Conservation (phyloP, 75 land plant genomes). For the Cunninghamia lanceolata region DNA sequence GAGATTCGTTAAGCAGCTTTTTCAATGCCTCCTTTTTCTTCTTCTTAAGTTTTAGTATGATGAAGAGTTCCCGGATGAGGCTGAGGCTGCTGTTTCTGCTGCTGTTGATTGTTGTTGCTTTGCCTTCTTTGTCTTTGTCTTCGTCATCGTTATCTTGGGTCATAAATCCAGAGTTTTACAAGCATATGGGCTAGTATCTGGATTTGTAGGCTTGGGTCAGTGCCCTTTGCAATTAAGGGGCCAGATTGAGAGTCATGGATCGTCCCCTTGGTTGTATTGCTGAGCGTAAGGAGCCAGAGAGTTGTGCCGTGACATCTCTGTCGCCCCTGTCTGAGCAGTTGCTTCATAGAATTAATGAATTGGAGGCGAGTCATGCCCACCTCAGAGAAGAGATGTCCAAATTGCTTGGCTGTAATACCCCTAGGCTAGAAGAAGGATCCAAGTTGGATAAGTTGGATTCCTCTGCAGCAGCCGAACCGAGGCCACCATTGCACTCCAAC, state of each 20-base stretch:
- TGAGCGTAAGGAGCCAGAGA: neutral
- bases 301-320: neutral
- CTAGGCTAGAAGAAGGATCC: neutral
- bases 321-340: constrained; percentile 40
- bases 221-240: neutral
- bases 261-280: too few species aligned
- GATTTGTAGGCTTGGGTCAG: neutral
- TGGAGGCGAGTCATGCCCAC: constrained; percentile 59
- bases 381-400: constrained; percentile 61
- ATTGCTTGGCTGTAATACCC: constrained; percentile 15
- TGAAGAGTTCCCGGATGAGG: neutral
- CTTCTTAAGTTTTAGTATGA: neutral
- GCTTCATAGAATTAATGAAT: constrained; percentile 58
- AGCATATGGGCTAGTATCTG: neutral
- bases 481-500: neutral
- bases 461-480: neutral
- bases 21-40: neutral
- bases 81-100: neutral
- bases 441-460: neutral
- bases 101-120: neutral
- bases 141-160: neutral
- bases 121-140: neutral
- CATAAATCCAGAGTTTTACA: neutral
- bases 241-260: constrained; percentile 2
- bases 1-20: neutral